Percentiles rank a stretch among this genome's conserved stretches.
Evolutionary conservation across 345 rosid species (phyloP).

Genomic region (Corymbia maculata): DNA sequence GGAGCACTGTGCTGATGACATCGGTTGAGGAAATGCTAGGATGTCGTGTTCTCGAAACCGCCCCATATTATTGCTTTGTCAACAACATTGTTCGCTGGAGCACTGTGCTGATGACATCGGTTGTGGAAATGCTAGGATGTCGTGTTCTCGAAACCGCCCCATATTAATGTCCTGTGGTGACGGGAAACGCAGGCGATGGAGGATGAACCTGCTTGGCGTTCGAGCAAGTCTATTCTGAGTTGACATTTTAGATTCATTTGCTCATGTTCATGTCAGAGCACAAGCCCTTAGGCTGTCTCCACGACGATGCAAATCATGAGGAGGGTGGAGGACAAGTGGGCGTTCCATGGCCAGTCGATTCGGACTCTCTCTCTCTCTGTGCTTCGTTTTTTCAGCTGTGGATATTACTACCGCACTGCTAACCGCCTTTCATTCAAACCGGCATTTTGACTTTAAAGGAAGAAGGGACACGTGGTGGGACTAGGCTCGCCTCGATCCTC

Average conservation of each 20-base stretch:
- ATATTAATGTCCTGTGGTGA: neutral
- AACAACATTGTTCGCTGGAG: neutral
- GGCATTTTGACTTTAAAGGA: neutral
- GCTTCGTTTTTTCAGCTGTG: neutral
- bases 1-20: neutral
- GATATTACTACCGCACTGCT: neutral
- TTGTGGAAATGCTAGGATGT: neutral
- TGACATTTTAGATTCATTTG: neutral
- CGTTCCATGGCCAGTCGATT: neutral
- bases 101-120: neutral
- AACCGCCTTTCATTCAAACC: neutral
- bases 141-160: neutral
- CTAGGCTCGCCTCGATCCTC: neutral
- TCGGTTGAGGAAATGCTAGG: neutral
- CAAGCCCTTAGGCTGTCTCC: neutral
- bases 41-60: neutral
- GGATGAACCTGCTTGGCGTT: neutral
- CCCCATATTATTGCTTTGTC: neutral
- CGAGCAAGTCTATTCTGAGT: neutral
- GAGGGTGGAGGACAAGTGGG: neutral
- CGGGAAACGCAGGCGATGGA: neutral
- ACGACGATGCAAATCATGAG: neutral
- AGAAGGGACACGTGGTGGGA: neutral
- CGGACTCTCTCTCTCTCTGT: neutral
- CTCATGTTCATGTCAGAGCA: neutral